Conservation (phyloP, 352 stramenopile genomes). For the Phytopythium kandeliae region DNA sequence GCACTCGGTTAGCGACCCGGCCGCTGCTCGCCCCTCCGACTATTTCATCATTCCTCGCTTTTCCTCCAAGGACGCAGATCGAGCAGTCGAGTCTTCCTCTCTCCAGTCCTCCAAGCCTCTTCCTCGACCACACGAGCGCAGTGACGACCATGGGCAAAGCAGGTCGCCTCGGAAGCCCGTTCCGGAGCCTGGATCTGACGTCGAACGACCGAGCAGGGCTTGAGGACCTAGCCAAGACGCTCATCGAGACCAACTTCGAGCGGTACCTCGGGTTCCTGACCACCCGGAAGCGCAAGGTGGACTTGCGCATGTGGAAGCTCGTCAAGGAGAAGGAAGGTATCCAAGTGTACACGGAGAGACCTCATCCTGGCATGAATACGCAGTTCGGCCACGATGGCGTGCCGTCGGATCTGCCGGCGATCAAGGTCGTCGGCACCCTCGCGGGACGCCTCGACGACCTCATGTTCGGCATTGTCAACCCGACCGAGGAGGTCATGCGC, state of each 20-base stretch:
- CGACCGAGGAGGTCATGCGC: conserved; percentile 21
- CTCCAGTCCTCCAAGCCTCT: no score
- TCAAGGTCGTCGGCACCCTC: conserved; percentile 21
- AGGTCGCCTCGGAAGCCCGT: not conserved
- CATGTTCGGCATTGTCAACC: conserved; percentile 29
- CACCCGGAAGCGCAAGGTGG: conserved; percentile 15
- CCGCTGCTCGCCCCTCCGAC: no score
- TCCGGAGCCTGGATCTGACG: not conserved
- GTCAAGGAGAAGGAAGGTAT: conserved; percentile 27
- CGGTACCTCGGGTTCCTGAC: conserved; percentile 22
- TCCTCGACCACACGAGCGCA: no score
- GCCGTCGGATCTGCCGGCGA: conserved; percentile 9
- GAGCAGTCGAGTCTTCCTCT: no score
- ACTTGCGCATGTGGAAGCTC: conserved; percentile 37
- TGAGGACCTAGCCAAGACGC: conserved; percentile 18
- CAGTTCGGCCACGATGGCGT: conserved; percentile 8
- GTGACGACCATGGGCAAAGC: not conserved
- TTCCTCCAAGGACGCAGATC: no score
- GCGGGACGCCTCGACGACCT: conserved; percentile 24
- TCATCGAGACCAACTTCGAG: conserved; percentile 19
- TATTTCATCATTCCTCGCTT: no score
- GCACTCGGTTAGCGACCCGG: no score
- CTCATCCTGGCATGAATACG: conserved; percentile 15
- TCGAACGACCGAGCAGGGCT: conserved; percentile 4
- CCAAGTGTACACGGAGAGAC: conserved; percentile 21